Conservation (phyloP, 768 basidiomycete species). For the Dioszegia hungarica region DNA sequence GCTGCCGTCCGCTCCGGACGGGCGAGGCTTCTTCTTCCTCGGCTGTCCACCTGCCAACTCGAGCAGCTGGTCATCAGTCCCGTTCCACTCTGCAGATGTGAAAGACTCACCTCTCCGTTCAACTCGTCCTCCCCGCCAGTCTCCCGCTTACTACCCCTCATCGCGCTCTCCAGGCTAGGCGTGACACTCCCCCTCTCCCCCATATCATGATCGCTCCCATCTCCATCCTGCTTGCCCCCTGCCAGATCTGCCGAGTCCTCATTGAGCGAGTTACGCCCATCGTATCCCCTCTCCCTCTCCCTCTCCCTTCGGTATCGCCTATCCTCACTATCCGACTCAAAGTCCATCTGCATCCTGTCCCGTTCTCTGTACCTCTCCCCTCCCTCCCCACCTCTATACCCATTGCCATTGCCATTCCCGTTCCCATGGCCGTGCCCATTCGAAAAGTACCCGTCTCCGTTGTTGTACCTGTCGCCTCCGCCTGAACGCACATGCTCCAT, state of each 20-base stretch:
- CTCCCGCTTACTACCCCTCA: conserved; percentile 12
- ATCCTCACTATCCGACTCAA: no score
- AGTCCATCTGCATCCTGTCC: no score
- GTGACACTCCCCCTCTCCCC: background rate
- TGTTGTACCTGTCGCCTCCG: conserved; percentile 10
- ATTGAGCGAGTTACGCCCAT: background rate
- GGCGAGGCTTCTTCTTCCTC: conserved; percentile 25
- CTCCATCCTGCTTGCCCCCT: conserved; percentile 22
- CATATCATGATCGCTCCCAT: conserved; percentile 14
- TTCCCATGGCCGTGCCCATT: no score
- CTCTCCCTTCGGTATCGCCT: background rate
- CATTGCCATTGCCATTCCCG: no score
- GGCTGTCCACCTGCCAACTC: conserved; percentile 28
- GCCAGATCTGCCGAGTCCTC: conserved; percentile 6
- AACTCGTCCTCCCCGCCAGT: conserved; percentile 17
- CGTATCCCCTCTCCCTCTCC: background rate
- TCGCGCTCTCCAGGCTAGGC: conserved; percentile 4
- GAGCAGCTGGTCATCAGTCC: conserved; percentile 11
- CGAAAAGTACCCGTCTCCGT: conserved; percentile 21
- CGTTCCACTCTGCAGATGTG: background rate
- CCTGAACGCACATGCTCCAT: background rate
- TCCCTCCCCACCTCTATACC: no score
- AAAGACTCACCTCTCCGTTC: conserved; percentile 29
- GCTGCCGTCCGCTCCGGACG: conserved; percentile 6
- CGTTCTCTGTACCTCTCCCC: no score